phyloP scores from a whole-genome alignment of 2,329 filamentous ascomycete genomes.

The Mycosphaerella sp. region DNA sequence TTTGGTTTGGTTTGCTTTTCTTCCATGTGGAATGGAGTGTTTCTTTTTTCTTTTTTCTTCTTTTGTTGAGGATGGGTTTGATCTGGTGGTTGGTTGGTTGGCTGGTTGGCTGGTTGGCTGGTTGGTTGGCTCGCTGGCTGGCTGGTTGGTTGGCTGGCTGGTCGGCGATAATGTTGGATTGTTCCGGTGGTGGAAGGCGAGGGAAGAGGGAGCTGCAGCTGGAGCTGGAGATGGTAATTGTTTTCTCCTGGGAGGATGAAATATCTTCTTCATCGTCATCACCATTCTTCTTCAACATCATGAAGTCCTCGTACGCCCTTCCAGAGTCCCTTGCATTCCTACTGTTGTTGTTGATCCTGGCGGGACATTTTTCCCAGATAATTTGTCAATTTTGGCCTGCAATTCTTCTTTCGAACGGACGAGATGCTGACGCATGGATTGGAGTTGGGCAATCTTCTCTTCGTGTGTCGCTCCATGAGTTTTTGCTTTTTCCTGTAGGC shows the following conservation, averaged over 20 bases:
- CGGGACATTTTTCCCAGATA: constrained; percentile 35
- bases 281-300: no score
- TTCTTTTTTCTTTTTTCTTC: no score
- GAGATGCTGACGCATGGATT: constrained; percentile 45
- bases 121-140: no score
- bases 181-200: neutral
- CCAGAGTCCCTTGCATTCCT: constrained; percentile 3
- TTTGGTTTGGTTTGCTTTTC: neutral
- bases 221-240: no score
- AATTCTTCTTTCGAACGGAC: constrained; percentile 47
- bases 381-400: constrained; percentile 51
- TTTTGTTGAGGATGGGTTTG: no score
- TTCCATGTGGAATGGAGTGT: no score
- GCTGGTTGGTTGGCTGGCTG: no score
- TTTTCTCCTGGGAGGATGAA: neutral
- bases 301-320: constrained; percentile 1
- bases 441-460: constrained; percentile 51
- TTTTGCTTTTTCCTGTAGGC: constrained; percentile 39
- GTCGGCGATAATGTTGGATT: no score
- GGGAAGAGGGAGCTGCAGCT: neutral
- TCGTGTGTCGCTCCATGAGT: constrained; percentile 46
- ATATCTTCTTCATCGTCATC: no score
- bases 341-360: neutral
- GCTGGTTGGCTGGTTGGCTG: no score
- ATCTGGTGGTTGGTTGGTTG: no score